Conservation (phyloP, 176 grass and related monocot genomes). For the Zoysia japonica region DNA sequence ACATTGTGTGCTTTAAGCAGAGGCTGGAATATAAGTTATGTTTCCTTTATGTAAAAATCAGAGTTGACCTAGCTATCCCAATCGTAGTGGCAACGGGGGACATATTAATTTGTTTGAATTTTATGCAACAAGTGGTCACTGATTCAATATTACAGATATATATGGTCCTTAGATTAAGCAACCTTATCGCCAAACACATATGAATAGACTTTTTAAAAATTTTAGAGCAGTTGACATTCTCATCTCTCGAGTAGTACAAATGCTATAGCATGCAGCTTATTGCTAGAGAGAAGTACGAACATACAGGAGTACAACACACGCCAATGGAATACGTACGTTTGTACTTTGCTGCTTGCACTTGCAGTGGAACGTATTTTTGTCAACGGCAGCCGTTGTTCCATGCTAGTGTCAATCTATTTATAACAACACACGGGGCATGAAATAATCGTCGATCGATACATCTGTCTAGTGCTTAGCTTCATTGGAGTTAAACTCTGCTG, state of each 20-base stretch:
- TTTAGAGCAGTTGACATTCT: slow-evolving; percentile 24
- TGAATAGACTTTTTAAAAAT: not conserved
- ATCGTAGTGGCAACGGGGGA: too few relatives aligned
- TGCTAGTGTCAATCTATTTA: not conserved
- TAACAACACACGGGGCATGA: not conserved
- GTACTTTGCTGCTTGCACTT: not conserved
- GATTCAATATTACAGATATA: not conserved
- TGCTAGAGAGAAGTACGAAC: not conserved
- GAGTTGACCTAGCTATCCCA: not conserved
- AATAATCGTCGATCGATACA: not conserved
- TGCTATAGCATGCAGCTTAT: not conserved
- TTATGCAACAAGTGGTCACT: not conserved
- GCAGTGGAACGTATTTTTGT: too few relatives aligned
- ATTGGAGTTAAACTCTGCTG: not conserved
- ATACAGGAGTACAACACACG: not conserved
- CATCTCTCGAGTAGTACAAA: not conserved
- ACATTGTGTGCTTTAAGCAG: too few relatives aligned
- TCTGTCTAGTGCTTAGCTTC: not conserved
- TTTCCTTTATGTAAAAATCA: too few relatives aligned
- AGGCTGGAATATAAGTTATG: too few relatives aligned
- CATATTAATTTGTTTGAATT: not conserved
- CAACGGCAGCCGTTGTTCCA: too few relatives aligned
- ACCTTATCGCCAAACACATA: slow-evolving; percentile 7
- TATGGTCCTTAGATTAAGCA: not conserved
- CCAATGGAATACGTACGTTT: not conserved